Conservation (phyloP, 2,329 filamentous ascomycete genomes). For the Leptoxyphium fumago region DNA sequence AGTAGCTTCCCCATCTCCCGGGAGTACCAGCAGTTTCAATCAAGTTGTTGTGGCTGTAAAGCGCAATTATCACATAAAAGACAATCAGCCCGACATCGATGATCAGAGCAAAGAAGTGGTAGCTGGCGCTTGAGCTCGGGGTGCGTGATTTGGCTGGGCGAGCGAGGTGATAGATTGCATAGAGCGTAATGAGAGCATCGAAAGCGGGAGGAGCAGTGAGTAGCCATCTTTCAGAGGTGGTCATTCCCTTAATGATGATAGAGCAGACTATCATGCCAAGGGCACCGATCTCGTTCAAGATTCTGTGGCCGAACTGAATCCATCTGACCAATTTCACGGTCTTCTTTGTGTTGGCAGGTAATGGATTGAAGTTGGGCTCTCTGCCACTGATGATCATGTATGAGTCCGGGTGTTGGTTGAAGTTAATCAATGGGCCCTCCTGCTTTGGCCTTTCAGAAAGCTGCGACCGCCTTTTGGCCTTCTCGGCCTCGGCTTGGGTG, state of each 20-base stretch:
- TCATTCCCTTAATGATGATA: slow-evolving; percentile 49
- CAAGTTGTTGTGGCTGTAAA: slow-evolving; percentile 39
- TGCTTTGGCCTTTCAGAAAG: slow-evolving; percentile 43
- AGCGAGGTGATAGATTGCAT: slow-evolving; percentile 68
- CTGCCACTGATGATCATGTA: slow-evolving; percentile 48
- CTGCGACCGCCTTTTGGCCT: slow-evolving; percentile 39
- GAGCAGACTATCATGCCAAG: slow-evolving; percentile 59
- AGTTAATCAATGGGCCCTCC: slow-evolving; percentile 61
- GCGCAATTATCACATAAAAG: slow-evolving; percentile 46
- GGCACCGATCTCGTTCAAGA: slow-evolving; percentile 53
- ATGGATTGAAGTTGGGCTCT: slow-evolving; percentile 44
- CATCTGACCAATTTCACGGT: slow-evolving; percentile 56
- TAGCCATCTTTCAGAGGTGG: slow-evolving; percentile 12
- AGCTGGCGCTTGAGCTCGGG: slow-evolving; percentile 69
- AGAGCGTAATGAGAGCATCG: slow-evolving; percentile 54
- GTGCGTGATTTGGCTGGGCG: slow-evolving; percentile 56
- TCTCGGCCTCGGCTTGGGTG: slow-evolving; percentile 54
- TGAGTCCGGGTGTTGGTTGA: slow-evolving; percentile 75
- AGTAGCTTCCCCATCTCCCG: slow-evolving; percentile 53
- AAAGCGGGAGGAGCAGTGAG: slow-evolving; percentile 42
- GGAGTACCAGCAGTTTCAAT: slow-evolving; percentile 28
- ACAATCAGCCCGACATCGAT: slow-evolving; percentile 54
- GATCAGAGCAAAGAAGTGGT: slow-evolving; percentile 69
- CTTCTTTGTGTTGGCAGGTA: slow-evolving; percentile 55
- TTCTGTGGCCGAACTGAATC: slow-evolving; percentile 53